Evolutionary conservation across 306 rosid species (phyloP), one percentile per base, ranked within the genome.

Genomic region (Fragaria ananassa): DNA sequence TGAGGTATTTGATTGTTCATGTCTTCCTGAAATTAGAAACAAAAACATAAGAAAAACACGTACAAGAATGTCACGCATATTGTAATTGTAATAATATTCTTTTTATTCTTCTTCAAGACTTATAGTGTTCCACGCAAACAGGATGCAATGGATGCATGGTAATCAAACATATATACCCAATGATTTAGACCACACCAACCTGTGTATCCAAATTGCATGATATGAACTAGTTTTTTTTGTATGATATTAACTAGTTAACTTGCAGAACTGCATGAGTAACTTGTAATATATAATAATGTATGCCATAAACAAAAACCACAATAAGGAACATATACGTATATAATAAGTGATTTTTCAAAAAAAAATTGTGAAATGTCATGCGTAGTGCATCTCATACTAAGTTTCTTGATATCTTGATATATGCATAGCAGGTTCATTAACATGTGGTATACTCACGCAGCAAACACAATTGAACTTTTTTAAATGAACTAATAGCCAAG

Each of bases 101-200:
- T 44, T 3, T 9, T 18, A 12, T 44, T 19, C 25, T 56, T 21
- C 29, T 56, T n/a, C 61, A 19, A 21, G 31, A 56, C 25, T 56
- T 56, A 11, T 2, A 29, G 31, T 29, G 3, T 29, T 29, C 31
- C 31, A 29, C 31, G 31, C 31, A 29, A 29, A 31, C 35, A 31
- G 4, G 34, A 31, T 31, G 34, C 34, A 31, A 31, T 31, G 4
- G 34, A 80, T 67, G 85, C 82, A 62, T 71, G 83, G 35, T 3
- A 77, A 47, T 68, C 72, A 66, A 68, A 75, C 88, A 86, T 72
- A 74, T 50, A 79, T 81, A 79, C 86, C 80, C 81, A 88, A 88
- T 90, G 91, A 81, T 83, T 79, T 54, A 73, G 57, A 56, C 3
- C 74, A 79, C 79, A 84, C 90, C 91, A 84, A 13, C 49, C 25